A percentile compares a stretch with the other conserved stretches of the same genome.
phyloP scores from a whole-genome alignment of 2,329 filamentous ascomycete genomes.

The Fusarium sp. region DNA sequence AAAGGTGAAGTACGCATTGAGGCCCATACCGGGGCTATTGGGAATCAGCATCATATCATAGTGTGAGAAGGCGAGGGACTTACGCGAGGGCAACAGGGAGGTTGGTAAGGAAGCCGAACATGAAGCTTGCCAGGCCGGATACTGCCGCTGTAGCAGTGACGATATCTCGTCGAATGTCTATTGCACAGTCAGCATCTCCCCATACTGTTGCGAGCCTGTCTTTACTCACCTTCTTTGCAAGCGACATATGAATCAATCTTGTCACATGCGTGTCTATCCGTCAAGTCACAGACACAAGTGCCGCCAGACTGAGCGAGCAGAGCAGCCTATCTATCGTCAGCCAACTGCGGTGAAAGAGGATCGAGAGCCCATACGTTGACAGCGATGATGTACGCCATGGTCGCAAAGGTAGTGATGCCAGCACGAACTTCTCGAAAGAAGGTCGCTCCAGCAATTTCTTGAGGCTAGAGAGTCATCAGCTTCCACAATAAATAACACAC shows the following conservation, averaged over 20 bases:
- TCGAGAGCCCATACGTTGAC: slow-evolving; percentile 62
- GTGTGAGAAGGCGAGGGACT: neutral
- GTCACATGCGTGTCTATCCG: slow-evolving; percentile 58
- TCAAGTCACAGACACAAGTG: slow-evolving; percentile 73
- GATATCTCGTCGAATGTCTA: slow-evolving; percentile 75
- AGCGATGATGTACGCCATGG: slow-evolving; percentile 88
- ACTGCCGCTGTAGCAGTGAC: slow-evolving; percentile 87
- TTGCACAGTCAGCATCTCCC: neutral
- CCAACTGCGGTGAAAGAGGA: neutral
- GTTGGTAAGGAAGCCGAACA: slow-evolving; percentile 84
- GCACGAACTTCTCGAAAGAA: slow-evolving; percentile 84
- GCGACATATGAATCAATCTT: slow-evolving; percentile 54
- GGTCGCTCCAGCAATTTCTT: slow-evolving; percentile 72
- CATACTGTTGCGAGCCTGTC: fast-evolving
- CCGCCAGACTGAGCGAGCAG: slow-evolving; percentile 81
- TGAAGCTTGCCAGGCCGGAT: slow-evolving; percentile 76
- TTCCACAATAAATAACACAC: neutral
- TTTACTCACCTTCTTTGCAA: slow-evolving; percentile 59
- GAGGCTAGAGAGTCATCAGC: slow-evolving; percentile 57
- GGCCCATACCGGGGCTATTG: slow-evolving; percentile 70
- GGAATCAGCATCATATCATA: slow-evolving; percentile 1
- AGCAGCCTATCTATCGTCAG: slow-evolving; percentile 61
- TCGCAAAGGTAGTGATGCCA: slow-evolving; percentile 81
- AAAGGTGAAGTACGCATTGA: slow-evolving; percentile 75
- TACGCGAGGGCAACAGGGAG: slow-evolving; percentile 65